Evolutionary conservation across 306 rosid genomes (phyloP).

Genomic region (Cicer pinnatifidum): DNA sequence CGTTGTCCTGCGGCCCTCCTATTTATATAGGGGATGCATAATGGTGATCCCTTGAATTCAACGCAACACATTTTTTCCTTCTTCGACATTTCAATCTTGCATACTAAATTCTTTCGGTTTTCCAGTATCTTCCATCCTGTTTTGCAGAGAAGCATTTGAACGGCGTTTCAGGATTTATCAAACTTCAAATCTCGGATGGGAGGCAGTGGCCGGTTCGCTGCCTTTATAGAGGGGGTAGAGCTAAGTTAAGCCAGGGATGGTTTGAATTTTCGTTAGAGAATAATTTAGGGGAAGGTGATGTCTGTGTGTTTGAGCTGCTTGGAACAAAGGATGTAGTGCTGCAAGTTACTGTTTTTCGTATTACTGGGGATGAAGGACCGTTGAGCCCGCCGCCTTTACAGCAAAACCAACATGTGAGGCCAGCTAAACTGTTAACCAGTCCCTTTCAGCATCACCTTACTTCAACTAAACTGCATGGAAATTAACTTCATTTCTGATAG

Average conservation of each 20-base stretch:
- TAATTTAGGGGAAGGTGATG: slow-evolving; percentile 94
- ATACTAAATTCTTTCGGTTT: slow-evolving; percentile 34
- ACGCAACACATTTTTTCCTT: slow-evolving; percentile 15
- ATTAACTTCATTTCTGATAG: slow-evolving; percentile 47
- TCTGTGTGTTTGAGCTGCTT: slow-evolving; percentile 88
- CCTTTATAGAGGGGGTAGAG: slow-evolving; percentile 85
- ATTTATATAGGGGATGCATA: slow-evolving; percentile 93
- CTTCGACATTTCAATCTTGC: slow-evolving; percentile 20
- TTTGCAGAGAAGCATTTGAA: slow-evolving; percentile 90
- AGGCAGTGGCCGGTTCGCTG: slow-evolving; percentile 94
- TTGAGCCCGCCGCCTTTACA: slow-evolving; percentile 53
- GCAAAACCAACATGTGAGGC: slow-evolving; percentile 54
- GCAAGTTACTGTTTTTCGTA: slow-evolving; percentile 75
- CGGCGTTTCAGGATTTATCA: slow-evolving; percentile 90
- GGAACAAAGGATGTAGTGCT: slow-evolving; percentile 71
- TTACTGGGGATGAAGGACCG: slow-evolving; percentile 60
- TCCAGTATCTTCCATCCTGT: slow-evolving; percentile 96
- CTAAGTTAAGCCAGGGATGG: slow-evolving; percentile 98
- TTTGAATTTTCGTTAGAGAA: slow-evolving; percentile 83
- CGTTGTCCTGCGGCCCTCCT: slow-evolving; percentile 94
- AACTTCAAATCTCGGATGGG: slow-evolving; percentile 79
- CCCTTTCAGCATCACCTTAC: slow-evolving; percentile 45
- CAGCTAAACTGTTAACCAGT: slow-evolving; percentile 39
- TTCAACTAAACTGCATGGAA: slow-evolving; percentile 56
- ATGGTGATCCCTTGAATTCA: slow-evolving; percentile 67